phyloP scores from a whole-genome alignment of 2,329 filamentous ascomycete species.

The Aspergillus aculeatus region DNA sequence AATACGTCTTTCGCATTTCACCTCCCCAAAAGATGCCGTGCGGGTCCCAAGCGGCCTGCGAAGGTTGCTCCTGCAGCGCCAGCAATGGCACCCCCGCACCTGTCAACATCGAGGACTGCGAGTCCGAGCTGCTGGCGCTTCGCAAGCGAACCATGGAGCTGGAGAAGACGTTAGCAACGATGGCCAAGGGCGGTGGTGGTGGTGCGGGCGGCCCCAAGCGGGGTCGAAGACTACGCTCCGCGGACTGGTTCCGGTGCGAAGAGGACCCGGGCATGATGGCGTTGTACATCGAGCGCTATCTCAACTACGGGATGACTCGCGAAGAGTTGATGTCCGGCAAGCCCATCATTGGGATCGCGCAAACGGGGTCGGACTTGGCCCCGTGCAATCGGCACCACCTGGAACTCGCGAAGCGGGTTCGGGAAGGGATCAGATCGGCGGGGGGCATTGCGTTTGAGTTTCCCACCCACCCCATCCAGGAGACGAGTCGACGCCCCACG shows the following conservation, averaged over 20 bases:
- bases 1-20: not conserved
- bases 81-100: conserved; percentile 15
- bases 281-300: conserved; percentile 52
- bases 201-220: conserved; percentile 6
- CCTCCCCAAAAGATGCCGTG: conserved; percentile 15
- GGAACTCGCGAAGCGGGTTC: conserved; percentile 50
- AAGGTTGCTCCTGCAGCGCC: conserved; percentile 35
- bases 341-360: conserved; percentile 54
- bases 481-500: conserved; percentile 49
- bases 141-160: conserved; percentile 40
- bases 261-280: conserved; percentile 47
- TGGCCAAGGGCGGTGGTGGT: conserved; percentile 20
- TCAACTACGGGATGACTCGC: conserved; percentile 51
- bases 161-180: conserved; percentile 32
- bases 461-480: conserved; percentile 54
- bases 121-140: conserved; percentile 39
- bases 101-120: conserved; percentile 43
- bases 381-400: conserved; percentile 54
- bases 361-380: conserved; percentile 52
- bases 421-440: conserved; percentile 51
- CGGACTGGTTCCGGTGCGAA: conserved; percentile 47
- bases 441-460: conserved; percentile 54
- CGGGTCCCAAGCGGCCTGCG: conserved; percentile 28
- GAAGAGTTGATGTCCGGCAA: conserved; percentile 52
- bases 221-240: conserved; percentile 39